phyloP scores from a whole-genome alignment of 106 monocot species.

The Hemerocallis citrina region DNA sequence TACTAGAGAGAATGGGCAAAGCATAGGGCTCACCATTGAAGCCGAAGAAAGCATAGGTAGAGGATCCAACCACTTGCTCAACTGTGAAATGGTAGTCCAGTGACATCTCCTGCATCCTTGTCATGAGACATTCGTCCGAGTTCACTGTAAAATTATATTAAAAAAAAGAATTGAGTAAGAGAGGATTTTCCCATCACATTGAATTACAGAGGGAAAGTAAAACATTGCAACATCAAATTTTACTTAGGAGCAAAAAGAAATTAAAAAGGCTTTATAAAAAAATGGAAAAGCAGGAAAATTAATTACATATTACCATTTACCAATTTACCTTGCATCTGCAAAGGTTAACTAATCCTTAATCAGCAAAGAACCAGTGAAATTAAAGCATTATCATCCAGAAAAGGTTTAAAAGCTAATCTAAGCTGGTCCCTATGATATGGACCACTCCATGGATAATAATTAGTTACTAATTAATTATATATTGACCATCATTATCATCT shows the following conservation, averaged over 20 bases:
- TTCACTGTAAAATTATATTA: too few species aligned
- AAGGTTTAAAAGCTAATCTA: too few species aligned
- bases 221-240: background rate
- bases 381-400: too few species aligned
- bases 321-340: background rate
- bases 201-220: too few species aligned
- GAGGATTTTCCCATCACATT: too few species aligned
- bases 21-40: slow-evolving; percentile 18
- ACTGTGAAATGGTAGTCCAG: slow-evolving; percentile 11
- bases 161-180: background rate
- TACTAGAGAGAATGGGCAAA: too few species aligned
- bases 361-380: too few species aligned
- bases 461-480: too few species aligned
- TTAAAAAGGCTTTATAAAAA: background rate
- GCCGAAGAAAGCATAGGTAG: slow-evolving; percentile 5
- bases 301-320: background rate
- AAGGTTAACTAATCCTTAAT: too few species aligned
- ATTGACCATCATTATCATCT: too few species aligned
- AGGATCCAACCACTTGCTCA: slow-evolving; percentile 12
- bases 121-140: slow-evolving; percentile 11
- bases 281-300: background rate
- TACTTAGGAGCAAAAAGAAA: background rate
- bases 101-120: slow-evolving; percentile 15
- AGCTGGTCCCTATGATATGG: too few species aligned
- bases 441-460: too few species aligned